Base-by-base conservation (phyloP, 176 grass and related monocot species). In the bread wheat (Triticum aestivum) region DNA sequence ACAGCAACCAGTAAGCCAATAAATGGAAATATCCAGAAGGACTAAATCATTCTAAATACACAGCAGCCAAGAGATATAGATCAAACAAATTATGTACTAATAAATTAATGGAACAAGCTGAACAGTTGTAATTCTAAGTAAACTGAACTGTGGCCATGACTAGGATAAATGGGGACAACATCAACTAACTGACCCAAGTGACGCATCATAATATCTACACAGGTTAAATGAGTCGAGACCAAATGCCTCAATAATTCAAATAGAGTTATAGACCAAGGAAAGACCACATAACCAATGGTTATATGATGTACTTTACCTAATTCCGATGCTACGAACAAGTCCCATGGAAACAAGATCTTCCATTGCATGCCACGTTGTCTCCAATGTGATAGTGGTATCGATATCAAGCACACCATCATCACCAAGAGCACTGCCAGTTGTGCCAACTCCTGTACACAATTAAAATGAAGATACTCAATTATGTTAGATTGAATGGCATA, bases 321-420 rank as follows among this genome's bases (percentile, higher is more conserved):
- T 96, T 49, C 96, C 93, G 34, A 98, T 98, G 82, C 90, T 94
- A 17, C 82, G 88, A 30, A 90, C 96, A 56, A 98, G 59, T 86
- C 92, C 90, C 86, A 77, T 80, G 9, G 94, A 92, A 85, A 96
- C 96, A 88, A 98, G 96, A 58, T 94, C 91, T 80, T 98, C 96
- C 93, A 98, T 96, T 6, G 93, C 89, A 89, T 94, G 96, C 96
- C 96, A 98, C n/a, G 93, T 98, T 45, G 96, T 96, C 89, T 98
- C 96, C 51, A 98, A 35, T 69, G 96, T 90, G 84, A 98, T 91
- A 61, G 91, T 95, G 51, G 90, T 94, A 87, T 98, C 93, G 32
- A 98, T 98, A 76, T 98, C 96, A 30, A 98, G 88, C 68, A 98
- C 89, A 63, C 96, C 93, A 86, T 98, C 93, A 27, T 98, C 91